Evolutionary conservation across 1,284 basidiomycete species (phyloP).

Genomic region (Trametes hirsuta): DNA sequence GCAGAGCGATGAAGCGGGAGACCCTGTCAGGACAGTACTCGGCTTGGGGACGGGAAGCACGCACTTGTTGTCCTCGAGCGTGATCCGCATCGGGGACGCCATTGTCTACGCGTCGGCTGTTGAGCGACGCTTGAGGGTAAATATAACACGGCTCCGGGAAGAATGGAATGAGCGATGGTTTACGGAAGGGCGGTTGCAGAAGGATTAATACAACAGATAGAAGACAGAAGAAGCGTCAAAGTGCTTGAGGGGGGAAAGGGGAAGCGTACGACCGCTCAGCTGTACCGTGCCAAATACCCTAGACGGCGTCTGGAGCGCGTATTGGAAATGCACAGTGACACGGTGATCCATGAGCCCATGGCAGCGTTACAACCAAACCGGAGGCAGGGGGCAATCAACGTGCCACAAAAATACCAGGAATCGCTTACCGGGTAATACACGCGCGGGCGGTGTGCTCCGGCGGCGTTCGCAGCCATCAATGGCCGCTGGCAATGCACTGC

Average conservation of each 20-base stretch:
- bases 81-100: constrained; percentile 8
- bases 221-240: neutral
- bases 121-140: neutral
- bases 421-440: neutral
- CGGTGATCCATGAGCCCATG: neutral
- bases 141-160: neutral
- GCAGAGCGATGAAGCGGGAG: neutral
- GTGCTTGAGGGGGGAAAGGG: neutral
- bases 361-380: neutral
- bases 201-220: constrained; percentile 5
- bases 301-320: constrained; percentile 2
- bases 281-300: neutral
- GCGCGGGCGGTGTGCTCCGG: constrained; percentile 1
- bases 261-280: neutral
- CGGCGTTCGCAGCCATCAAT: neutral
- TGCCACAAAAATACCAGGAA: neutral
- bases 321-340: constrained; percentile 8
- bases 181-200: neutral
- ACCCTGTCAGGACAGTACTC: neutral
- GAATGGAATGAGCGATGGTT: neutral
- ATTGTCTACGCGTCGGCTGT: constrained; percentile 9
- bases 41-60: neutral
- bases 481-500: neutral
- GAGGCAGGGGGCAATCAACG: neutral
- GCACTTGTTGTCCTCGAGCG: constrained; percentile 2